These are phyloP conservation scores for Gnetum montanum DNA, from an alignment of 75 land plant genomes.

Conservation along the genomic window DNA sequence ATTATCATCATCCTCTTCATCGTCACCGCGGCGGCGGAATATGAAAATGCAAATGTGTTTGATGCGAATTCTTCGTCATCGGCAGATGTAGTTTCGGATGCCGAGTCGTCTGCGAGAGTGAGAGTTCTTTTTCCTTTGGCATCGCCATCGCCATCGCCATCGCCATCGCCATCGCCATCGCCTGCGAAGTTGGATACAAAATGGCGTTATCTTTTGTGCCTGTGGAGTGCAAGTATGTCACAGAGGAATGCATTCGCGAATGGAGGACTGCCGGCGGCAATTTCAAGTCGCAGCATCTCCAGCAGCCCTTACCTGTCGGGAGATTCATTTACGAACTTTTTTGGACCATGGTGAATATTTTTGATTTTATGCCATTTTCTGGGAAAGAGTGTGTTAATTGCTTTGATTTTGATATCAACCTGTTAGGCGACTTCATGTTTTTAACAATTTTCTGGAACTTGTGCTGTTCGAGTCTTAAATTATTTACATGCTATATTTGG, in stretches of 20 bases:
- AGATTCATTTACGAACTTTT: constrained; percentile 95
- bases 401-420: not conserved
- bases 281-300: constrained; percentile 19
- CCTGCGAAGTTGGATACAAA: too few relatives aligned
- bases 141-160: too few relatives aligned
- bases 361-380: not conserved
- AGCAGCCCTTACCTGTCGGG: constrained; percentile 34
- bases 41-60: too few relatives aligned
- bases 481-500: not conserved
- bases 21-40: too few relatives aligned
- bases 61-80: too few relatives aligned
- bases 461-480: constrained; percentile 2
- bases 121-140: too few relatives aligned
- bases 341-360: constrained; percentile 52
- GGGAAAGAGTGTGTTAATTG: not conserved
- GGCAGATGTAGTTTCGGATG: too few relatives aligned
- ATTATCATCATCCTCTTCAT: too few relatives aligned
- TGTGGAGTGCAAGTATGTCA: constrained; percentile 57
- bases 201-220: too few relatives aligned
- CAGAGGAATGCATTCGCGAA: constrained; percentile 58
- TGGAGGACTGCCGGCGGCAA: constrained; percentile 46
- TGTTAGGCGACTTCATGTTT: not conserved
- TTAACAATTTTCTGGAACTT: too few relatives aligned
- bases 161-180: too few relatives aligned
- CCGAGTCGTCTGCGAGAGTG: too few relatives aligned